These are phyloP conservation scores for Metarhizium anisopliae DNA, from an alignment of 2,329 filamentous ascomycete species.

Conservation along the genomic window DNA sequence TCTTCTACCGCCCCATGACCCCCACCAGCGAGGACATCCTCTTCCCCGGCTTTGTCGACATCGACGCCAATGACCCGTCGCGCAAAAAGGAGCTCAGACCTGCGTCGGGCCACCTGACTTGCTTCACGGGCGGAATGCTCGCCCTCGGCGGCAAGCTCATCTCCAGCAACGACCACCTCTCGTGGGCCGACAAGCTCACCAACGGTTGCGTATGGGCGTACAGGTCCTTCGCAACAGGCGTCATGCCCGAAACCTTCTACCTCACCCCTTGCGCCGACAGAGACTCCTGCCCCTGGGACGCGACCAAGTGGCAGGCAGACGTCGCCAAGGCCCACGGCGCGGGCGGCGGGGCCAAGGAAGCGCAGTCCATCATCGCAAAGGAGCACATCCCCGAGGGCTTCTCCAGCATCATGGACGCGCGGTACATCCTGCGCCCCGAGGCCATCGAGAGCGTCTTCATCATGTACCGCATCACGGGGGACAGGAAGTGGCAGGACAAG, in stretches of 20 bases:
- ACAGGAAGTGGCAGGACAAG: conserved; percentile 31
- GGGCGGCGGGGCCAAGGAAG: conserved; percentile 14
- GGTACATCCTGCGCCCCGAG: conserved; percentile 44
- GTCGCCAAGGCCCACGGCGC: conserved; percentile 15
- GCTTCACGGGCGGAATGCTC: conserved; percentile 64
- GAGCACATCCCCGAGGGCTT: conserved; percentile 47
- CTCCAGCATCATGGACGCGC: conserved; percentile 42
- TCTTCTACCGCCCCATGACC: conserved; percentile 63
- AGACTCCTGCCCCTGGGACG: conserved; percentile 24
- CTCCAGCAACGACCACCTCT: conserved; percentile 47
- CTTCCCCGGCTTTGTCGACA: conserved; percentile 37
- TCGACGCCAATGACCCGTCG: conserved; percentile 35
- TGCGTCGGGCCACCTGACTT: conserved; percentile 7
- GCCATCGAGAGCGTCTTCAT: conserved; percentile 46
- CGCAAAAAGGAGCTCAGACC: not conserved
- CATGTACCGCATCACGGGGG: conserved; percentile 43
- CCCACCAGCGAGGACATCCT: conserved; percentile 54
- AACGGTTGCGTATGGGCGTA: conserved; percentile 66
- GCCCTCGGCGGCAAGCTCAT: conserved; percentile 57
- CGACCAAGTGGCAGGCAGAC: conserved; percentile 25
- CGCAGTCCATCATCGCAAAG: conserved; percentile 17
- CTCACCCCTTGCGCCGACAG: conserved; percentile 28
- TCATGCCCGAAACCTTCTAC: conserved; percentile 45
- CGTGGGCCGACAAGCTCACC: conserved; percentile 52
- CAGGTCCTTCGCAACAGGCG: conserved; percentile 45